Percentiles rank a stretch among this genome's conserved stretches.
phyloP scores from a whole-genome alignment of 1,284 basidiomycete genomes.

The Leccinum proximum region DNA sequence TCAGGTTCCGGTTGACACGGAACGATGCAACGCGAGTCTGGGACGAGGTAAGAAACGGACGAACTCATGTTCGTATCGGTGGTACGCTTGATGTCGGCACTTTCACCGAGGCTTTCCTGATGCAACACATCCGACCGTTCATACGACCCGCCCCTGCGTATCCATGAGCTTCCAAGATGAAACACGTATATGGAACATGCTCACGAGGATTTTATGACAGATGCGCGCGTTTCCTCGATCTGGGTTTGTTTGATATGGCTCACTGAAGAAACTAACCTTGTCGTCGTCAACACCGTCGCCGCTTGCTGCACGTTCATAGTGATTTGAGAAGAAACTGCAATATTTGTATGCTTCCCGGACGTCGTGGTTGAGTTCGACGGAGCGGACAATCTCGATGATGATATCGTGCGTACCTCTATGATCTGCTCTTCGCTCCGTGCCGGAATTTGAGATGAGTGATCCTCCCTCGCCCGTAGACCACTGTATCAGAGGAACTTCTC shows the following conservation, averaged over 20 bases:
- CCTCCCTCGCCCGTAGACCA: neutral
- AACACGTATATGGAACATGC: no score
- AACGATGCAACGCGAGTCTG: no score
- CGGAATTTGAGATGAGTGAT: neutral
- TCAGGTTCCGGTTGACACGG: no score
- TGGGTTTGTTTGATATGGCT: neutral
- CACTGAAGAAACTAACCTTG: constrained; percentile 4
- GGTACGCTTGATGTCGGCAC: no score
- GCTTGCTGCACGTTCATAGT: neutral
- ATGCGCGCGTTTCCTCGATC: no score
- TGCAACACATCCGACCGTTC: no score
- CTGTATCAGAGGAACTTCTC: neutral
- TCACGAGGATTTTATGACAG: no score
- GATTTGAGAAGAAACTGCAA: constrained; percentile 5
- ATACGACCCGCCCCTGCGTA: no score
- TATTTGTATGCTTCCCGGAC: neutral
- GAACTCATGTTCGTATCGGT: no score
- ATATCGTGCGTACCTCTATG: neutral
- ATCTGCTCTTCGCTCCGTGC: neutral
- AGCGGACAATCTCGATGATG: neutral
- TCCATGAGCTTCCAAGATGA: no score
- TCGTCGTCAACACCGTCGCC: neutral
- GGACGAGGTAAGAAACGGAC: no score
- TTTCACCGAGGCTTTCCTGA: no score
- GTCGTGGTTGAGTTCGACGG: neutral